Evolutionary conservation across 106 monocot genomes (phyloP).

Genomic region (Gastrodia elata): DNA sequence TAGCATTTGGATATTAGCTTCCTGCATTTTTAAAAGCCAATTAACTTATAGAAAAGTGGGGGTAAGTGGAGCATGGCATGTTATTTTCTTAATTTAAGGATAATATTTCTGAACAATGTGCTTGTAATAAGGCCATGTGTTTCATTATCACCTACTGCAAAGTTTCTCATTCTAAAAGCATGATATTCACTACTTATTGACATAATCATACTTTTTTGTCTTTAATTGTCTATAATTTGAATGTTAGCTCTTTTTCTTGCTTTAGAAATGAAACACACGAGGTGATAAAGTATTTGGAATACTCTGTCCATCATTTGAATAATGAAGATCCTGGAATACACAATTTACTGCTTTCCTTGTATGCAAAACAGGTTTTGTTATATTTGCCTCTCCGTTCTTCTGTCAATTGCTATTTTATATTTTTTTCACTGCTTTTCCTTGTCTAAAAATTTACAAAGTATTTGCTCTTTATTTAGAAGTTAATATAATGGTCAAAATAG

Average conservation of each 20-base stretch:
- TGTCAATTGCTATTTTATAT: neutral
- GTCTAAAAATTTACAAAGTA: neutral
- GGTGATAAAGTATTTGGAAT: slow-evolving; percentile 97
- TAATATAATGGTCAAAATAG: neutral
- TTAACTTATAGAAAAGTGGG: neutral
- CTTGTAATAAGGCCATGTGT: slow-evolving; percentile 1
- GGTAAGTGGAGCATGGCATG: neutral
- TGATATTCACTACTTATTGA: neutral
- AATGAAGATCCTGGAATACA: slow-evolving; percentile 95
- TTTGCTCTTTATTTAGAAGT: neutral
- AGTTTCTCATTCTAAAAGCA: too few species aligned
- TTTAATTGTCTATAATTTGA: slow-evolving; percentile 3
- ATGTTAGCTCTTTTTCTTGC: slow-evolving; percentile 5
- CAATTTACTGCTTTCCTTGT: slow-evolving; percentile 88
- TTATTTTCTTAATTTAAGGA: neutral
- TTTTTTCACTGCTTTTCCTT: neutral
- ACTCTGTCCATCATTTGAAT: slow-evolving; percentile 77
- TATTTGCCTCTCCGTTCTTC: neutral
- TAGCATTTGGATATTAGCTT: neutral
- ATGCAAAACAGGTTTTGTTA: slow-evolving; percentile 77
- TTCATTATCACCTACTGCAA: too few species aligned
- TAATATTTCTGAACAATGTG: neutral
- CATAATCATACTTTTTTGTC: neutral
- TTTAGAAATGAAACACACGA: slow-evolving; percentile 97
- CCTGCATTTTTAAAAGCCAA: neutral